Conservation (phyloP, 2,329 filamentous ascomycete species). For the Cladosporium sp. region DNA sequence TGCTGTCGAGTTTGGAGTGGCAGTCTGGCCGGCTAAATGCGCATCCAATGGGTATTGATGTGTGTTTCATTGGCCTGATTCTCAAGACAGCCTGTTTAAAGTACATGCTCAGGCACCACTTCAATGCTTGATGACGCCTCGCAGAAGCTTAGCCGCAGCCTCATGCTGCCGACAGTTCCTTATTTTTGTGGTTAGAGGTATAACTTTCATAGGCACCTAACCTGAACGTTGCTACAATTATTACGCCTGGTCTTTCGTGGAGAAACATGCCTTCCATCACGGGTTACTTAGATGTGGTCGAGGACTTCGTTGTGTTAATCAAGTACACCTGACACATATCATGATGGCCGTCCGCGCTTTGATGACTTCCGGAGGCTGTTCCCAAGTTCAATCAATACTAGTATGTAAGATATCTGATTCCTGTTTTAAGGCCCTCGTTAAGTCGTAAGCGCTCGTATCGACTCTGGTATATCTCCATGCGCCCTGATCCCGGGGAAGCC, state of each 20-base stretch:
- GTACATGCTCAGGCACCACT: not conserved
- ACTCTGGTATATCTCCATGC: not conserved
- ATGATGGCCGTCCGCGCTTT: no score
- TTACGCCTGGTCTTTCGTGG: no score
- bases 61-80: not conserved
- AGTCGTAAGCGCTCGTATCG: not conserved
- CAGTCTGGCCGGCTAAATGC: not conserved
- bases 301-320: no score
- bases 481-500: not conserved
- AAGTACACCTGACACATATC: no score
- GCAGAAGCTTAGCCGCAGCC: slow-evolving; percentile 7
- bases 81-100: not conserved
- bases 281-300: no score
- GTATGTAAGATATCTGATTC: not conserved
- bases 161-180: not conserved
- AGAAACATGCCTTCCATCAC: no score
- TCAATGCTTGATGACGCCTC: not conserved
- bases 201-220: no score
- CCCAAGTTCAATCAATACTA: not conserved
- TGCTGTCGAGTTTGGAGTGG: not conserved
- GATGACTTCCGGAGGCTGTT: not conserved
- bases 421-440: not conserved
- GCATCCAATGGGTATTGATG: not conserved
- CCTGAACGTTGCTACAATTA: no score
- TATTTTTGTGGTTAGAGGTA: not conserved